These are phyloP conservation scores for Annulohypoxylon stygium DNA, from an alignment of 495 filamentous ascomycete species.

Conservation along the genomic window DNA sequence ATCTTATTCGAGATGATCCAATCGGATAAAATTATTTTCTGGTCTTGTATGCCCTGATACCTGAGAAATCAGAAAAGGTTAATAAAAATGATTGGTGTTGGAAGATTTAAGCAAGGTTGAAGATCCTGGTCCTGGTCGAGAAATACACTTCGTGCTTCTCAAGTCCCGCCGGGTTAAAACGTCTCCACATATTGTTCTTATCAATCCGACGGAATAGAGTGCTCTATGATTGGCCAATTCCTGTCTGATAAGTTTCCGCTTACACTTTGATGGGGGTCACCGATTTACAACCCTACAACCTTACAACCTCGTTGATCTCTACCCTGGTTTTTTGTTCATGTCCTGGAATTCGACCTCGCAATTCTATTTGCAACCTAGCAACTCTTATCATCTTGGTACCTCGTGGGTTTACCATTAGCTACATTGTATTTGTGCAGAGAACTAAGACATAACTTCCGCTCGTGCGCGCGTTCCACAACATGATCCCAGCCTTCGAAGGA, in stretches of 20 bases:
- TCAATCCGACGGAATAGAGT: background rate
- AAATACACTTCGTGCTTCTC: background rate
- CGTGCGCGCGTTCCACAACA: background rate
- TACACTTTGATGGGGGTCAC: conserved; percentile 46
- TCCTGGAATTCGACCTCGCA: conserved; percentile 36
- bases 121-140: conserved; percentile 9
- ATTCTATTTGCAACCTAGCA: conserved; percentile 36
- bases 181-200: conserved; percentile 30
- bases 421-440: background rate
- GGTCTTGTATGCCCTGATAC: background rate
- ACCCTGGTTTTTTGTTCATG: conserved; percentile 39
- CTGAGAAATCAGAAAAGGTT: background rate
- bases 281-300: conserved; percentile 33
- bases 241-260: conserved; percentile 41
- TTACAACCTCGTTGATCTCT: conserved; percentile 13
- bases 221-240: conserved; percentile 37
- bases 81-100: too few relatives aligned
- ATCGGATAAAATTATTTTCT: conserved; percentile 21
- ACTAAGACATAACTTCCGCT: background rate
- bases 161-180: background rate
- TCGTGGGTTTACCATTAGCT: background rate
- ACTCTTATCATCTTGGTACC: conserved; percentile 32
- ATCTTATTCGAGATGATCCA: conserved; percentile 10
- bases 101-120: background rate
- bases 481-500: background rate